Base-by-base conservation (phyloP, 148 eudicot genomes). In the Amaranthus cruentus region DNA sequence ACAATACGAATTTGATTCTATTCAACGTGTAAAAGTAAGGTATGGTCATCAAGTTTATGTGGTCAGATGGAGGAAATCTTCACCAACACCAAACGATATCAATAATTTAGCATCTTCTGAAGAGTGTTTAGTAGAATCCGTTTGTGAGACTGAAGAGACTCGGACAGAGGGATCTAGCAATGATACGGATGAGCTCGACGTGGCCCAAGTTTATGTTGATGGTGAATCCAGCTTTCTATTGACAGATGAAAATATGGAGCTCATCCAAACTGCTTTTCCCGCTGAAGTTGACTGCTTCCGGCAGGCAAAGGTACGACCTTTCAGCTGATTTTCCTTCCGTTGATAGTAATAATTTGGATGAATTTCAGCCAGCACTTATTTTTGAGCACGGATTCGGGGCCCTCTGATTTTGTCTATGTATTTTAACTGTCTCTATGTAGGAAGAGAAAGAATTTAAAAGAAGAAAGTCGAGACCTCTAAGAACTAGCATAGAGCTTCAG, bases 221-320 rank as follows among this genome's bases (percentile, higher is more conserved):
- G 82, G 86, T 76, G 94, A 88, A 46, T 71, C 84, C 78, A 74
- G 78, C 59, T 88, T 79, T 84, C 62, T 95, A 78, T 75, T 76
- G 38, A 88, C 94, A 1, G 96, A 95, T 81, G 99, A 95, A 82
- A 85, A 86, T 79, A 75, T 88, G 83, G 88, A 80, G 75, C 93
- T 91, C 52, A 97, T 95, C 61, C 82, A 72, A 69, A 80, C 80
- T 47, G 97, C 97, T 46, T 91, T 86, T 79, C 99, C 97, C 0
- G 91, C 87, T 47, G 78, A 87, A 65, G 86, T 85, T 56, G 73
- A 66, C 38, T 68, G 76, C 62, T 95, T 90, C 68, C 71, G 83
- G 79, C 78, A 75, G 80, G 85, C 85, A 49, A 90, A 88, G 96
- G 99, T 95, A 80, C 38, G 13, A 66, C 18, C 48, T 72, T 44